Base-by-base conservation (phyloP, 2,329 filamentous ascomycete species). In the Hypoxylon sp. region DNA sequence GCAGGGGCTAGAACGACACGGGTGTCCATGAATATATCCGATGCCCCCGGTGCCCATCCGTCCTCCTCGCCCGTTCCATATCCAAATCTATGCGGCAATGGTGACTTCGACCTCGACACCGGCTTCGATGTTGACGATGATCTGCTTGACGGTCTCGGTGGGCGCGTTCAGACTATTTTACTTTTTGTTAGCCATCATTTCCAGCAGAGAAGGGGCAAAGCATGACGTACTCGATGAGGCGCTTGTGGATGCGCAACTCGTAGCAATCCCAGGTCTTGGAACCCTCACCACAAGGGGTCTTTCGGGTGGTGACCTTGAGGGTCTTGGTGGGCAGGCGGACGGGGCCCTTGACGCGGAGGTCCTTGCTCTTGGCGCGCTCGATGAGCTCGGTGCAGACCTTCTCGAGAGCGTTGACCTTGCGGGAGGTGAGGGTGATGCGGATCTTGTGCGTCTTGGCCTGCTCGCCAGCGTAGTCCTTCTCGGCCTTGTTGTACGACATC, bases 231-330 rank as follows among this genome's bases (percentile, higher is more conserved):
- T 97, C 94, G 80, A 97, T 97, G 80, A 97, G 88, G 77, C 94
- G 92, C 91, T 97, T 97, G 90, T 97, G 93, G 82, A 97, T 97
- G 86, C 95, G 91, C 93, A 99, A 96, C 91, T 99, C 95, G 84
- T 87, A 99, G 83, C 88, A 90, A 83, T 98, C 96, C 96, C 96
- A 99, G 80, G 96, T 99, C 93, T 99, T 99, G 84, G 92, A 96
- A 86, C 96, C 96, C 90, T 99, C 96, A 92, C 96, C 96, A 85
- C 92, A 96, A 82, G 96, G 96, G 73, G 96, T 98, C 92, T 99
- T 99, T 80, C 96, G 92, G 87, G 96, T 97, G 81, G 92, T 93
- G 87, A 97, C 89, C 88, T 96, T 93, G 79, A 98, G 89, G 82
- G 89, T 93, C 91, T 97, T 97, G 87, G 94, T 97, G 78, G 96